Base-by-base conservation (phyloP, 2,329 filamentous ascomycete species). In the Alternaria postmessia region DNA sequence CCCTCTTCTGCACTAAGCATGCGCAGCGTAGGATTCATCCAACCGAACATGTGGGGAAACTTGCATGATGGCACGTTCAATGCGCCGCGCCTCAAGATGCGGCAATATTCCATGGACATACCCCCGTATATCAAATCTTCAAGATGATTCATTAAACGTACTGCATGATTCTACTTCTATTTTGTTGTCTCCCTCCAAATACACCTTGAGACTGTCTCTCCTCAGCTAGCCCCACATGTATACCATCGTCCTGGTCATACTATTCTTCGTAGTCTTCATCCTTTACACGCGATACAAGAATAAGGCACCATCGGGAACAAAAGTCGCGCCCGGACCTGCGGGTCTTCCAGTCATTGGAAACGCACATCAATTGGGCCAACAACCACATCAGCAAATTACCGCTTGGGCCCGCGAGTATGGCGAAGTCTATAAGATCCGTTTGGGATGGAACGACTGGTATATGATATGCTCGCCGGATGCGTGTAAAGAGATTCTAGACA, bases 381-480 rank as follows among this genome's bases (percentile, higher is more conserved):
- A 71, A n/a, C 73, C 77, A 11, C 71, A 76, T 22, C 70, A 69
- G 22, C 66, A 73, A 49, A 71, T 78, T 46, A 67, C 65, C 0
- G 48, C 70, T 53, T 83, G 80, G 80, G 79, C 80, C 0, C 61
- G 65, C 3, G 54, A 79, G 52, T 82, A 82, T 65, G 82, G 82
- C 36, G 81, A 83, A n/a, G 54, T 83, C 5, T 83, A 78, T 71
- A 78, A 78, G 57, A 67, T 84, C 18, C 74, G 76, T 3, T 65
- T 83, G 5, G 82, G 82, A 6, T 81, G 79, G 78, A 75, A 82
- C 47, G 76, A 81, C 59, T 84, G 81, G 80, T 78, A 82, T 18
- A 72, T 82, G 58, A 64, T 84, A 28, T 82, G 81, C 66, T 80
- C 69, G 14, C 81, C 82, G 1, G 72, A 76, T 24, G 82, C 81